phyloP scores from a whole-genome alignment of 2,329 filamentous ascomycete species.

The Emericellopsis cladophorae region DNA sequence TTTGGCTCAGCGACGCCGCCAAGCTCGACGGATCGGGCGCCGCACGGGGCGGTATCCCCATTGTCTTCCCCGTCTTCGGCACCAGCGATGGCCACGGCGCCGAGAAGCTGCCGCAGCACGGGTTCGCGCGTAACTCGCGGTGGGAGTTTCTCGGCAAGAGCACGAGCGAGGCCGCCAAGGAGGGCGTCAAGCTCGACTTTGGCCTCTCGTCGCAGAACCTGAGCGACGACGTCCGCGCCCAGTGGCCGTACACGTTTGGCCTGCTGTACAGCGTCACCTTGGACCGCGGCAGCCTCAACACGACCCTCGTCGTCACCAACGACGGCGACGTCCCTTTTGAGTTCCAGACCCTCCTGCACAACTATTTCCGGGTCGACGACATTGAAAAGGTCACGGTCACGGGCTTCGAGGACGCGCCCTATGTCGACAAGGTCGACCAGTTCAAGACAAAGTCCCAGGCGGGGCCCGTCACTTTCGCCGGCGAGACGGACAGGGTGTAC shows the following conservation, averaged over 20 bases:
- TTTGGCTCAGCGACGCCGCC: slow-evolving; percentile 74
- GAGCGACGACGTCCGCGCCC: slow-evolving; percentile 50
- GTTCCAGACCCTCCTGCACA: slow-evolving; percentile 84
- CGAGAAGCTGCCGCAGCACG: slow-evolving; percentile 75
- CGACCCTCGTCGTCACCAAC: slow-evolving; percentile 78
- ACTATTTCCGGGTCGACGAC: slow-evolving; percentile 74
- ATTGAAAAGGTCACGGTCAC: slow-evolving; percentile 60
- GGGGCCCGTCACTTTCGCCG: slow-evolving; percentile 52
- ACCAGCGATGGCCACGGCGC: slow-evolving; percentile 67
- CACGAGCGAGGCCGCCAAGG: slow-evolving; percentile 34
- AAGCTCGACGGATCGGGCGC: slow-evolving; percentile 78
- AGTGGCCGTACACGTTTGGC: slow-evolving; percentile 81
- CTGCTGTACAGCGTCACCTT: slow-evolving; percentile 90
- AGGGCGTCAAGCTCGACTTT: slow-evolving; percentile 85
- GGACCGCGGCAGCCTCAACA: slow-evolving; percentile 60
- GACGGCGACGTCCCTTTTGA: slow-evolving; percentile 74
- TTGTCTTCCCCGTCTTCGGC: slow-evolving; percentile 93
- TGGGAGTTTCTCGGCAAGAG: slow-evolving; percentile 95
- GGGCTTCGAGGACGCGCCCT: slow-evolving; percentile 65
- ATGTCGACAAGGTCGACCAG: slow-evolving; percentile 72
- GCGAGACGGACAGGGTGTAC: slow-evolving; percentile 85
- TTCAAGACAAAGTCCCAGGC: slow-evolving; percentile 52
- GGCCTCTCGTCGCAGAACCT: slow-evolving; percentile 68
- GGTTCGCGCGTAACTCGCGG: slow-evolving; percentile 76
- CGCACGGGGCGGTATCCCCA: slow-evolving; percentile 80